Percentiles rank a stretch among this genome's conserved stretches.
Conservation (phyloP, 768 basidiomycete genomes). For the Naematelia encephala region DNA sequence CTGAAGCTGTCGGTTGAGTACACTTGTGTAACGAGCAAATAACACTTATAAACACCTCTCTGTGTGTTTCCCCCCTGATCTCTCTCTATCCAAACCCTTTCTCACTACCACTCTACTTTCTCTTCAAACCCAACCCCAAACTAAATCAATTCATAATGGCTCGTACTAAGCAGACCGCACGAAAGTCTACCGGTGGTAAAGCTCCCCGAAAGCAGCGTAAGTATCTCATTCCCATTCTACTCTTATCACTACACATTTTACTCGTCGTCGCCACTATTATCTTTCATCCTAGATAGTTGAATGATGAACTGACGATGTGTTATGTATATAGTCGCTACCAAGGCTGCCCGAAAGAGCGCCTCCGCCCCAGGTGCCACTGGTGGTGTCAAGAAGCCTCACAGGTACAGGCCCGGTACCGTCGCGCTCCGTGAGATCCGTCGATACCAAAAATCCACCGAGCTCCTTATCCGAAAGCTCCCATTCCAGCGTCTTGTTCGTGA, state of each 20-base stretch:
- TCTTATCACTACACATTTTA: background rate
- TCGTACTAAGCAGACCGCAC: conserved; percentile 68
- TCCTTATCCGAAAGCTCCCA: conserved; percentile 57
- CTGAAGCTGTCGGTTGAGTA: background rate
- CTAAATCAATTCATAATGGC: conserved; percentile 39
- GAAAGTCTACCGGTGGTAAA: conserved; percentile 77
- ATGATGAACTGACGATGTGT: background rate
- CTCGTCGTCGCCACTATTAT: conserved; percentile 7
- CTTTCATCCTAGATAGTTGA: background rate
- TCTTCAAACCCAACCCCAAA: conserved; percentile 14
- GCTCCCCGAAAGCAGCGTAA: conserved; percentile 52
- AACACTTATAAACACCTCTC: background rate
- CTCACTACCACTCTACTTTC: background rate
- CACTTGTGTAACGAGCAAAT: background rate
- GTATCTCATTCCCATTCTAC: conserved; percentile 14
- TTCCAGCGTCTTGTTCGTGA: conserved; percentile 75
- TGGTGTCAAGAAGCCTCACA: conserved; percentile 78
- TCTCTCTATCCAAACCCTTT: background rate
- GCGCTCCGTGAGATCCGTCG: conserved; percentile 69
- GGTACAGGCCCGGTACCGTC: conserved; percentile 74
- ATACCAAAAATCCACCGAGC: conserved; percentile 55
- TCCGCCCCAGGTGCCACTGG: conserved; percentile 56
- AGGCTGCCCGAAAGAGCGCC: conserved; percentile 46
- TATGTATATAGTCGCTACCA: conserved; percentile 44
- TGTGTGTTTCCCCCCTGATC: conserved; percentile 1